Evolutionary conservation across 495 filamentous ascomycete genomes (phyloP), one percentile per base, ranked within the genome.

Genomic region (Talaromyces trachyspermus): DNA sequence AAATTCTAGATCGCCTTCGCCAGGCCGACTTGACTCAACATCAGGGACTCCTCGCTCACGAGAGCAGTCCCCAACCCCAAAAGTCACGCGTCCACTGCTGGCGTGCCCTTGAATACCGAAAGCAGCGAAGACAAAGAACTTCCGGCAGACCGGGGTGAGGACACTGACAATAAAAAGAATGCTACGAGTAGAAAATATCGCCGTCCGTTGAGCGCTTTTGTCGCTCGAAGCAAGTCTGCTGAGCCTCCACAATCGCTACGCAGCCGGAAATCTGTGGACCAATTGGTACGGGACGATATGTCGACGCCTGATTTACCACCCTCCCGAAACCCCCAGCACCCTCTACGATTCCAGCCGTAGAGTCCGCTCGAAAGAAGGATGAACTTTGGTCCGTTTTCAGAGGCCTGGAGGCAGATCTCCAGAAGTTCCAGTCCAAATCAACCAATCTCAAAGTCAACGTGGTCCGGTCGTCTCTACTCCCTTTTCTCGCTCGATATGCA

Each of bases 321-420:
- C 61, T 81, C 50, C 76, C 77, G 1, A 75, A 70, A 35, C 60
- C 53, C 5, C 56, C 61, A 6, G 55, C 62, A 10, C 50, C 55
- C 26, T 60, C 55, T 14, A 54, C 55, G 12, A 59, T 59, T 4
- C 54, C 66, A 23, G 60, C 59, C 42, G 46, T 70, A 24, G 74
- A 80, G 24, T 46, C 58, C 29, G 58, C 68, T 14, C 68, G 77
- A 26, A 83, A 78, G 49, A 84, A 84, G 55, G 92, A 98, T 61
- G 88, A 91, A 49, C 72, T 97, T n/a, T 96, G 89, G 89, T 80
- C 74, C 11, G 74, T 82, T 23, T 98, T 95, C 53, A 81, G 85
- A 23, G 75, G 71, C 11, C 68, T 98, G 8, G 92, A 98, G 52
- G 75, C 75, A 20, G 94, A 96, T 52, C 92, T 78, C 58, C 76